phyloP scores from a whole-genome alignment of 208 protist species.

The Leishmania major region DNA sequence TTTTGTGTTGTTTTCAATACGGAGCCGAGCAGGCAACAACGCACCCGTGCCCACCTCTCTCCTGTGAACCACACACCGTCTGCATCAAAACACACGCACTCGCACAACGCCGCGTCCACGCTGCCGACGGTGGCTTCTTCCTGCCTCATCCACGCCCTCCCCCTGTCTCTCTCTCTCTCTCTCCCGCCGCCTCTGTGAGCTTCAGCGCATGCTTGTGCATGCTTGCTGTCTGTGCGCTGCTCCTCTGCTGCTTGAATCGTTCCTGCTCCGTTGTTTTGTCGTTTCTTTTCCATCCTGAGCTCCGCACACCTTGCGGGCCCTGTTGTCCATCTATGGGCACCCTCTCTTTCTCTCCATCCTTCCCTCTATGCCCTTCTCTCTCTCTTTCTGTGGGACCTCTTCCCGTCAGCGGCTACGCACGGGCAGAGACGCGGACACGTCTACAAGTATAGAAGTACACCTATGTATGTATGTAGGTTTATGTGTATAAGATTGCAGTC shows the following conservation, averaged over 20 bases:
- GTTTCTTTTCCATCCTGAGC: too few relatives aligned
- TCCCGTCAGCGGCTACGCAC: background rate
- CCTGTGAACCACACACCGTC: background rate
- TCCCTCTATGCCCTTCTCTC: too few relatives aligned
- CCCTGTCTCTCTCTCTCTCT: background rate
- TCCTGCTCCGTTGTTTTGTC: too few relatives aligned
- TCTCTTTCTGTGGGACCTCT: too few relatives aligned
- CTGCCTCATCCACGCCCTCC: background rate
- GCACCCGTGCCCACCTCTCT: background rate
- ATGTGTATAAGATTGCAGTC: too few relatives aligned
- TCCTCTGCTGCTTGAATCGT: too few relatives aligned
- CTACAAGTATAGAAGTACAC: background rate
- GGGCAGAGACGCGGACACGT: background rate
- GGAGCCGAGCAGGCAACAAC: background rate
- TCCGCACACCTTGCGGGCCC: too few relatives aligned
- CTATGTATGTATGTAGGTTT: background rate
- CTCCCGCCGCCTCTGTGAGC: background rate
- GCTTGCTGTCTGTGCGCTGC: too few relatives aligned
- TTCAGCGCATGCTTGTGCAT: background rate
- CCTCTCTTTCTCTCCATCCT: too few relatives aligned
- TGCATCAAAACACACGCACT: background rate
- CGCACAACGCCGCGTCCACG: background rate
- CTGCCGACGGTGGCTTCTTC: background rate
- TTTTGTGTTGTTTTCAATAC: background rate
- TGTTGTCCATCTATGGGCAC: too few relatives aligned